Evolutionary conservation across 2,329 filamentous ascomycete species (phyloP).

Genomic region (Cryphonectria radicalis): DNA sequence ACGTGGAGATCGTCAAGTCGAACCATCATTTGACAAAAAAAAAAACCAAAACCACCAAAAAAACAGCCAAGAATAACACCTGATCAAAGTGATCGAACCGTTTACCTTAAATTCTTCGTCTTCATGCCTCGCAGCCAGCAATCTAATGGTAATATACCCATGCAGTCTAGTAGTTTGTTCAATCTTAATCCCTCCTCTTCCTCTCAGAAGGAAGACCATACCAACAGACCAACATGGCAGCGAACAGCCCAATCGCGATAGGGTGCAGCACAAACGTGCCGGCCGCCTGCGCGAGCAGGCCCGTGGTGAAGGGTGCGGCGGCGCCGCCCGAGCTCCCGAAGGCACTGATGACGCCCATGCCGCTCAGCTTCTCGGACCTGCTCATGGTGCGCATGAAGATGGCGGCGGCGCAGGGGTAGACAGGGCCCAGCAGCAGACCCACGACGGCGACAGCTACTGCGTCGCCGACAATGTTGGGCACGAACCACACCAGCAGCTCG

Average conservation of each 20-base stretch:
- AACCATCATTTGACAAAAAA: neutral
- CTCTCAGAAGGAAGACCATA: constrained; percentile 57
- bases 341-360: constrained; percentile 69
- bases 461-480: constrained; percentile 75
- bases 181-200: constrained; percentile 65
- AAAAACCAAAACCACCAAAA: no score
- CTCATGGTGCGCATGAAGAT: constrained; percentile 66
- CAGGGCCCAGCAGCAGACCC: constrained; percentile 75
- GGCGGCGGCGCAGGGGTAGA: constrained; percentile 75
- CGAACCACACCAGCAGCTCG: constrained; percentile 77
- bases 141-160: neutral
- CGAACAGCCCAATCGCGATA: constrained; percentile 68
- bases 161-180: neutral
- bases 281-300: constrained; percentile 63
- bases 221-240: constrained; percentile 69
- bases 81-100: neutral
- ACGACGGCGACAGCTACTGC: constrained; percentile 71
- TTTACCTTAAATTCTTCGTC: neutral
- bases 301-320: constrained; percentile 68
- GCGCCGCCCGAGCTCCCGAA: constrained; percentile 73
- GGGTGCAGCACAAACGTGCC: constrained; percentile 70
- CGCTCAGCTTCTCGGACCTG: constrained; percentile 62
- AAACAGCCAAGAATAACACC: neutral
- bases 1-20: neutral
- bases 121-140: neutral